A percentile compares a stretch with the other conserved stretches of the same genome.
These are phyloP conservation scores for Claviceps maximensis DNA, from an alignment of 2,329 filamentous ascomycete genomes.

Conservation along the genomic window DNA sequence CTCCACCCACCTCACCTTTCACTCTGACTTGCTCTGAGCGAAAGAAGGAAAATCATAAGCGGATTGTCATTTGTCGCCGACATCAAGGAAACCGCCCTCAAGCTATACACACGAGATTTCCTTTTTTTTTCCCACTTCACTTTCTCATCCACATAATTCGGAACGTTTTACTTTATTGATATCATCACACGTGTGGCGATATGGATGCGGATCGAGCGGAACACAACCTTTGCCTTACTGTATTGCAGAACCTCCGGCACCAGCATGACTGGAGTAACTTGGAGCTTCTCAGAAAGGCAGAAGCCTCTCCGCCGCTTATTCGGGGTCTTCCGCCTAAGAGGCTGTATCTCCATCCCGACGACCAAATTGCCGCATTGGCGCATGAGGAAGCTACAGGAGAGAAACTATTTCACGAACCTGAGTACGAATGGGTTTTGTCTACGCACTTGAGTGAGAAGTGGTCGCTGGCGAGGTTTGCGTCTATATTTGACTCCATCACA, in stretches of 20 bases:
- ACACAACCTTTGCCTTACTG: conserved; percentile 24
- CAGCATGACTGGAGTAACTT: conserved; percentile 65
- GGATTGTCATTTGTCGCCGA: background rate
- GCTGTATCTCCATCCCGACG: conserved; percentile 69
- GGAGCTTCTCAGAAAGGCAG: conserved; percentile 34
- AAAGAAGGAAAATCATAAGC: background rate
- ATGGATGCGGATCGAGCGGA: background rate
- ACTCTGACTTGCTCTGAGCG: background rate
- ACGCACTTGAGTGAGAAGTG: conserved; percentile 61
- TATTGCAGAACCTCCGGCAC: conserved; percentile 58
- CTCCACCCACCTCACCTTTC: too few relatives aligned
- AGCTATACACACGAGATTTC: background rate
- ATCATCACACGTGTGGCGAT: background rate
- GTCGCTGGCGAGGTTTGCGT: conserved; percentile 51
- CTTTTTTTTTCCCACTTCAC: background rate
- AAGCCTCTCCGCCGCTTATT: conserved; percentile 46
- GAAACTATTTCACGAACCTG: conserved; percentile 33
- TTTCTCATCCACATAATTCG: background rate
- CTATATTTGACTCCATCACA: conserved; percentile 53
- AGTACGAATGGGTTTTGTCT: conserved; percentile 66
- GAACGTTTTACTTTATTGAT: background rate
- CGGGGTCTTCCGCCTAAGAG: conserved; percentile 60
- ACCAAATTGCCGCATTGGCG: conserved; percentile 61
- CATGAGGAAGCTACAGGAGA: conserved; percentile 36
- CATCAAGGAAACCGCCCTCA: background rate